Evolutionary conservation across 306 rosid species (phyloP).

Genomic region (Vigna unguiculata): DNA sequence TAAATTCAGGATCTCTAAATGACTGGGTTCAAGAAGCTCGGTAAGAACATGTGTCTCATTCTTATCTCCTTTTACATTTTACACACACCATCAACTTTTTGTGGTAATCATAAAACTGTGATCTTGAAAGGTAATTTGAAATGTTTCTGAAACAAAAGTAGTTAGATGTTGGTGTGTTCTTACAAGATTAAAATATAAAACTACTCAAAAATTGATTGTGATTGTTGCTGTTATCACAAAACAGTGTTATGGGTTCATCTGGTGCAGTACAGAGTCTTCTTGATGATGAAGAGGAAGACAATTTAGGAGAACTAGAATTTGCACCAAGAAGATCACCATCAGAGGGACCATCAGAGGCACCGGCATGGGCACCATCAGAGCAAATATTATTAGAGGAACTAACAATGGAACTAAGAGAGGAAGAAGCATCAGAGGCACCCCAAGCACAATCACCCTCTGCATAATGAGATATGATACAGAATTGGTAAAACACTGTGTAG

Average conservation of each 20-base stretch:
- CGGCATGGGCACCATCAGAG: constrained; percentile 27
- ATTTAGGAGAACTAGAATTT: background rate
- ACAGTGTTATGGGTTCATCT: background rate
- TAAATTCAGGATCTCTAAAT: background rate
- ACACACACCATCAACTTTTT: background rate
- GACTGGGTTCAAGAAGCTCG: constrained; percentile 39
- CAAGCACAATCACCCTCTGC: background rate
- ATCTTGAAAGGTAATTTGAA: no score
- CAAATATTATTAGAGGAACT: background rate
- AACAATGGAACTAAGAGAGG: background rate
- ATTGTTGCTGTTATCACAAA: background rate
- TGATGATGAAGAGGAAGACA: background rate
- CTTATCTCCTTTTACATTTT: background rate
- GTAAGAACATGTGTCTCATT: constrained; percentile 13
- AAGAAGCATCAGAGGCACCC: no score
- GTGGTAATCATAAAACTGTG: no score
- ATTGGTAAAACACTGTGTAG: background rate
- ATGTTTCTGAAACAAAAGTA: background rate
- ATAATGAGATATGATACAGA: background rate
- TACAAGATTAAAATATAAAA: background rate
- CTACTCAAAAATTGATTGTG: background rate
- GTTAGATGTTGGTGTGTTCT: background rate
- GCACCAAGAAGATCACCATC: background rate
- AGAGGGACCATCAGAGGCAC: background rate
- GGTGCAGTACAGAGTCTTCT: background rate